A percentile compares a stretch with the other conserved stretches of the same genome.
Conservation (phyloP, 257 asterid genomes). For the Cinchona pubescens region DNA sequence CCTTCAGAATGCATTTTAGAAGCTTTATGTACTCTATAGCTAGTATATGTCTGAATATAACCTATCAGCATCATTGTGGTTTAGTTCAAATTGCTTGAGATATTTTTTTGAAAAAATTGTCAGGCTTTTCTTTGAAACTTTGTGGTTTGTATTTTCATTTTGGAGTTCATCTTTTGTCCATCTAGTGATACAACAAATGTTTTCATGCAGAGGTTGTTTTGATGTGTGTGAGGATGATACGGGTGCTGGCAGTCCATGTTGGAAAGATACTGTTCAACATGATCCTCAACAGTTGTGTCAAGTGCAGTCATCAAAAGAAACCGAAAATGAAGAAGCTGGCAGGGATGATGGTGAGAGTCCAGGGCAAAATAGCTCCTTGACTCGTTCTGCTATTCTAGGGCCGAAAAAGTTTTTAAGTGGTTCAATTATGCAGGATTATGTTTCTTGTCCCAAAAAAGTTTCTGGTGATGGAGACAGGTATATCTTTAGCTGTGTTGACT, state of each 20-base stretch:
- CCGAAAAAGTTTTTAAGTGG: constrained; percentile 45
- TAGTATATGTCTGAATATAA: background rate
- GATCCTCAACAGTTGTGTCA: constrained; percentile 49
- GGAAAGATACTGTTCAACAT: constrained; percentile 55
- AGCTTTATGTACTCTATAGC: background rate
- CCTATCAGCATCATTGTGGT: background rate
- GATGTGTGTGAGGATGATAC: constrained; percentile 79
- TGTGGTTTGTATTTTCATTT: background rate
- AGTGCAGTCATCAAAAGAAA: constrained; percentile 32
- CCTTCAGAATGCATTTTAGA: background rate
- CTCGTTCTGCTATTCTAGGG: constrained; percentile 44
- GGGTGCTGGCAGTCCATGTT: constrained; percentile 57
- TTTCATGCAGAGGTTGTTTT: constrained; percentile 76
- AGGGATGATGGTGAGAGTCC: constrained; percentile 41
- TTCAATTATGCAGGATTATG: constrained; percentile 59
- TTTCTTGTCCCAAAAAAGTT: constrained; percentile 46
- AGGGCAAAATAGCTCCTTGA: constrained; percentile 45
- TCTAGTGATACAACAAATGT: constrained; percentile 17
- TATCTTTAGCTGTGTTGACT: background rate
- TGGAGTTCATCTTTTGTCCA: background rate
- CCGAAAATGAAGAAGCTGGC: constrained; percentile 43
- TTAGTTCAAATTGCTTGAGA: background rate
- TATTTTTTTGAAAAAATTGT: background rate
- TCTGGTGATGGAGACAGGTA: constrained; percentile 83
- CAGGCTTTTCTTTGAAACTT: background rate